These are phyloP conservation scores for Camelina hispida DNA, from an alignment of 345 rosid genomes.

Conservation along the genomic window DNA sequence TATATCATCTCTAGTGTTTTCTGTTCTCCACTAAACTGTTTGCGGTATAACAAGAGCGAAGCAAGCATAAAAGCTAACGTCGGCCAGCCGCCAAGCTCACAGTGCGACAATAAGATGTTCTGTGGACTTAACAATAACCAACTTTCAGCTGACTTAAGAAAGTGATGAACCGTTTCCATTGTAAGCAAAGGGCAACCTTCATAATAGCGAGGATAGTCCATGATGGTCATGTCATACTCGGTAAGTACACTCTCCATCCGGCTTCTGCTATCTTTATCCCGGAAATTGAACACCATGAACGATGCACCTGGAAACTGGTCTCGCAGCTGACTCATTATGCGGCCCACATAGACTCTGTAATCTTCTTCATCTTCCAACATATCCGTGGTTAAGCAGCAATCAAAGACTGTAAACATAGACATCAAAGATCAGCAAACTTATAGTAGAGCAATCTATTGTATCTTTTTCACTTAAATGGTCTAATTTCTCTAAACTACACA, in stretches of 20 bases:
- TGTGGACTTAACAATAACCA: constrained; percentile 70
- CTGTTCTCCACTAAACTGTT: constrained; percentile 66
- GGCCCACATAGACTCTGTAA: constrained; percentile 56
- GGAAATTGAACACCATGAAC: constrained; percentile 80
- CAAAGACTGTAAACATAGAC: constrained; percentile 53
- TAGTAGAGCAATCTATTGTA: constrained; percentile 15
- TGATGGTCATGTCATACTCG: constrained; percentile 74
- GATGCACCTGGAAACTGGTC: constrained; percentile 65
- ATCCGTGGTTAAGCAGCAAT: constrained; percentile 68
- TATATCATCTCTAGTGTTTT: constrained; percentile 77
- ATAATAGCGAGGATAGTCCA: constrained; percentile 80
- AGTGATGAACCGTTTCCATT: constrained; percentile 70
- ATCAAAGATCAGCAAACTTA: constrained; percentile 33
- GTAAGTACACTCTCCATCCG: constrained; percentile 57
- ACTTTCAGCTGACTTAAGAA: constrained; percentile 71
- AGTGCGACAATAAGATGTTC: constrained; percentile 69
- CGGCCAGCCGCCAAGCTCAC: constrained; percentile 83
- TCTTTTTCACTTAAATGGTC: constrained; percentile 6
- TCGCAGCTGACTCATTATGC: constrained; percentile 60
- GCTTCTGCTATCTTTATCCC: constrained; percentile 62
- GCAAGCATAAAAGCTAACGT: constrained; percentile 82
- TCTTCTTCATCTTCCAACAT: constrained; percentile 60
- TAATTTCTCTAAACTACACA: background rate
- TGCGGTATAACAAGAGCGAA: constrained; percentile 66
- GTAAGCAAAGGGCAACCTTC: constrained; percentile 82